Conservation (phyloP, 2,329 filamentous ascomycete species). For the Exophiala sp. region DNA sequence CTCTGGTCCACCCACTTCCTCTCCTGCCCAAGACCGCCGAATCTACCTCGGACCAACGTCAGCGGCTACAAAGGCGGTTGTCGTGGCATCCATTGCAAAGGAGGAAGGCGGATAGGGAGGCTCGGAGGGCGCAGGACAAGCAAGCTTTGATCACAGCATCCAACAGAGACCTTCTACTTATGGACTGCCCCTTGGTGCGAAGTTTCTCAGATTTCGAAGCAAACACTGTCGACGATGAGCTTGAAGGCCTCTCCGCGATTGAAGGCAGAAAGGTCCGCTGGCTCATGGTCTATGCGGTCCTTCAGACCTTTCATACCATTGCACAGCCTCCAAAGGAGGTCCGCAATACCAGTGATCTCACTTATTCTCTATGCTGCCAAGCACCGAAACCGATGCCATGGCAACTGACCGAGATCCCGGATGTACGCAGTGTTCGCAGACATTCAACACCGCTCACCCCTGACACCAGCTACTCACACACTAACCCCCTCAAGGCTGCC, state of each 20-base stretch:
- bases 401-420: conserved; percentile 3
- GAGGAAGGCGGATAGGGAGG: conserved; percentile 21
- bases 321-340: conserved; percentile 58
- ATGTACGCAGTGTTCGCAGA: conserved; percentile 5
- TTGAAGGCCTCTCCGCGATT: conserved; percentile 52
- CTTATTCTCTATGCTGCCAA: conserved; percentile 55
- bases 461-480: conserved; percentile 23
- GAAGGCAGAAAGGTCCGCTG: conserved; percentile 73
- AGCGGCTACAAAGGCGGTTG: conserved; percentile 15
- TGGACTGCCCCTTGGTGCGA: conserved; percentile 51
- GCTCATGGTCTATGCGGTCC: conserved; percentile 66
- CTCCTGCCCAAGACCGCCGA: conserved; percentile 49
- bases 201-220: conserved; percentile 68
- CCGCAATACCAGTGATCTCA: conserved; percentile 48
- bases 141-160: conserved; percentile 25
- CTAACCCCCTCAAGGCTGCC: conserved; percentile 14
- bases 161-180: conserved; percentile 29
- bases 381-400: conserved; percentile 30
- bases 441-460: conserved; percentile 7
- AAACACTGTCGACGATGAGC: conserved; percentile 51
- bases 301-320: conserved; percentile 65
- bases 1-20: conserved; percentile 62
- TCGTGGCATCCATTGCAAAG: conserved; percentile 28
- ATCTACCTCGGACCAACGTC: not conserved
- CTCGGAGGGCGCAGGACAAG: conserved; percentile 19